Base-by-base conservation (phyloP, 2,329 filamentous ascomycete species). In the Apiospora rasikravindrae region DNA sequence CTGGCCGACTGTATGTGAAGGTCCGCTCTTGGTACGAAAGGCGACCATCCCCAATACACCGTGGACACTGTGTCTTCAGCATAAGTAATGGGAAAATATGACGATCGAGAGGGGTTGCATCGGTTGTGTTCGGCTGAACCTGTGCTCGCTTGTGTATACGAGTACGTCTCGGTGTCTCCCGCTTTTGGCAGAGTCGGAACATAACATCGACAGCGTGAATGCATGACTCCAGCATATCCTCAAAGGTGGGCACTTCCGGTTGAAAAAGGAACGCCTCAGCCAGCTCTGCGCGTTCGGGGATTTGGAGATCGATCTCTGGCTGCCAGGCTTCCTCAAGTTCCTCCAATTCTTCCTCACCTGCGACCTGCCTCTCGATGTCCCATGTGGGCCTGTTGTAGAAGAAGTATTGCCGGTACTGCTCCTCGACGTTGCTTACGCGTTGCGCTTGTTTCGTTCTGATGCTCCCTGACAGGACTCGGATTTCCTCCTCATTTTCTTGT, bases 341-440 rank as follows among this genome's bases (percentile, higher is more conserved):
- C 11, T 70, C 57, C 19, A 69, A 24, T 51, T n/a, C 33, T 71
- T 73, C 74, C 69, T 78, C 68, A 47, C 70, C 75, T 40, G 45
- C 73, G 13, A 73, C 74, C 70, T 76, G 61, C 24, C 70, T 74
- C 70, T 81, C 72, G 42, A 82, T 79, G 53, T 81, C 79, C 77
- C 69, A 77, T 47, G 75, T 79, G 4, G 72, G 72, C 51, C 68
- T 72, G 70, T 79, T 71, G 44, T 79, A 76, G 66, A 80, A 81
- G 69, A 80, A 80, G 71, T 80, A 64, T 70, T 78, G 45, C 33
- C 72, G 70, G 69, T 81, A 81, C 57, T 74, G 70, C 71, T 75
- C 75, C 24, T 74, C 47, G 19, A 78, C 67, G 16, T 67, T n/a
- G 42, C 73, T 76, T 2, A 75, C 68, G 22, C 69, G 73, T 70